Percentiles rank a stretch among this genome's conserved stretches.
Evolutionary conservation across 2,329 filamentous ascomycete species (phyloP).

Genomic region (Aspergillus terreus): DNA sequence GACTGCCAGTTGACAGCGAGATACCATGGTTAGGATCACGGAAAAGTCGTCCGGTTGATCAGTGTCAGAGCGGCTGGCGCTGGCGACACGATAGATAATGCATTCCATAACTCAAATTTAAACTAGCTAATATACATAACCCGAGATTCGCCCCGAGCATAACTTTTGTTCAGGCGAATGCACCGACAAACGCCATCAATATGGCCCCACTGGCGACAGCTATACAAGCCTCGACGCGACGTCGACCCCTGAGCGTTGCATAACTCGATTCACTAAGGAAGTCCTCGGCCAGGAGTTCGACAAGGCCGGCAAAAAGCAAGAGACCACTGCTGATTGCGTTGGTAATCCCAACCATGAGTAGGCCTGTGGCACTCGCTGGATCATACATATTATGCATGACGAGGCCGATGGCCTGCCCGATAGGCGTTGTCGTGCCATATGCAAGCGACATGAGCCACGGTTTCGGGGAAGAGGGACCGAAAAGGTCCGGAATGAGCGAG

Average conservation of each 20-base stretch:
- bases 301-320: slow-evolving; percentile 75
- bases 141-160: too few relatives aligned
- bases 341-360: slow-evolving; percentile 81
- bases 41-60: too few relatives aligned
- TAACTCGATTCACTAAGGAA: slow-evolving; percentile 69
- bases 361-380: slow-evolving; percentile 68
- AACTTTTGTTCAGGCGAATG: slow-evolving; percentile 50
- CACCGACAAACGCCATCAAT: slow-evolving; percentile 65
- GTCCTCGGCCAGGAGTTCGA: slow-evolving; percentile 81
- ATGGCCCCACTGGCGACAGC: slow-evolving; percentile 58
- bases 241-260: slow-evolving; percentile 53
- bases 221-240: slow-evolving; percentile 58
- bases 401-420: slow-evolving; percentile 79
- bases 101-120: too few relatives aligned
- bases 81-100: too few relatives aligned
- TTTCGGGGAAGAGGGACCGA: slow-evolving; percentile 66
- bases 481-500: slow-evolving; percentile 62
- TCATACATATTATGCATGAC: slow-evolving; percentile 76
- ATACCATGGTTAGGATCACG: too few relatives aligned
- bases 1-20: too few relatives aligned
- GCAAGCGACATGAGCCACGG: slow-evolving; percentile 69
- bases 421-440: slow-evolving; percentile 68
- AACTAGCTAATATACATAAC: too few relatives aligned
- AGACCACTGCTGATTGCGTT: slow-evolving; percentile 81
- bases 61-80: too few relatives aligned